These are phyloP conservation scores for Phytopythium montanum DNA, from an alignment of 352 stramenopile genomes.

Conservation along the genomic window DNA sequence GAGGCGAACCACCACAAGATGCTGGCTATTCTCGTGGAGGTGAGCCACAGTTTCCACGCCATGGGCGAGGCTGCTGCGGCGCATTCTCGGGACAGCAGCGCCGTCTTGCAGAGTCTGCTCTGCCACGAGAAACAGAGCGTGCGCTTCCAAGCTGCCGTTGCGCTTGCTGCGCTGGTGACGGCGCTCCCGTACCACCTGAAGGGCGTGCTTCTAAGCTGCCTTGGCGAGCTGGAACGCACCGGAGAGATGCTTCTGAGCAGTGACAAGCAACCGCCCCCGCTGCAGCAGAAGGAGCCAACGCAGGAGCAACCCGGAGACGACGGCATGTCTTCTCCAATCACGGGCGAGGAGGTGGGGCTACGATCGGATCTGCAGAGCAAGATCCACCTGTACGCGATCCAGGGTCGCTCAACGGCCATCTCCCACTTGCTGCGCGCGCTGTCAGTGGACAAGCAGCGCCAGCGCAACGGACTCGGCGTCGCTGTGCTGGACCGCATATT, in stretches of 20 bases:
- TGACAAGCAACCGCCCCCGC: background rate
- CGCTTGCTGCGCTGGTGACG: slow-evolving; percentile 56
- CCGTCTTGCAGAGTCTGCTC: slow-evolving; percentile 38
- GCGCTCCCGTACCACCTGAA: slow-evolving; percentile 66
- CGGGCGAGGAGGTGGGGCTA: background rate
- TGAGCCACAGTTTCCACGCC: slow-evolving; percentile 65
- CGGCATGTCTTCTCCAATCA: background rate
- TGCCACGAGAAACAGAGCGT: slow-evolving; percentile 75
- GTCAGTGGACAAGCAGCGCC: slow-evolving; percentile 28
- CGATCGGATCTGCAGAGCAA: slow-evolving; percentile 48
- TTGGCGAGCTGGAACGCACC: slow-evolving; percentile 33
- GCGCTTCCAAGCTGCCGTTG: slow-evolving; percentile 63
- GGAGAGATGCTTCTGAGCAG: slow-evolving; percentile 25
- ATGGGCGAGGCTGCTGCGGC: slow-evolving; percentile 59
- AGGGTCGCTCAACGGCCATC: slow-evolving; percentile 66
- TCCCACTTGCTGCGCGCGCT: slow-evolving; percentile 57
- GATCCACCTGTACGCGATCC: slow-evolving; percentile 67
- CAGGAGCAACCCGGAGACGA: background rate
- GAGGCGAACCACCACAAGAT: slow-evolving; percentile 67
- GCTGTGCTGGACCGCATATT: slow-evolving; percentile 60
- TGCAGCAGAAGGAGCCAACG: background rate
- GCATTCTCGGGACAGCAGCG: slow-evolving; percentile 34
- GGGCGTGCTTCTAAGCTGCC: slow-evolving; percentile 33
- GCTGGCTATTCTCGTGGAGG: slow-evolving; percentile 50
- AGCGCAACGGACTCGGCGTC: slow-evolving; percentile 43